Conservation (phyloP, 106 monocot species). For the Acorus calamus region DNA sequence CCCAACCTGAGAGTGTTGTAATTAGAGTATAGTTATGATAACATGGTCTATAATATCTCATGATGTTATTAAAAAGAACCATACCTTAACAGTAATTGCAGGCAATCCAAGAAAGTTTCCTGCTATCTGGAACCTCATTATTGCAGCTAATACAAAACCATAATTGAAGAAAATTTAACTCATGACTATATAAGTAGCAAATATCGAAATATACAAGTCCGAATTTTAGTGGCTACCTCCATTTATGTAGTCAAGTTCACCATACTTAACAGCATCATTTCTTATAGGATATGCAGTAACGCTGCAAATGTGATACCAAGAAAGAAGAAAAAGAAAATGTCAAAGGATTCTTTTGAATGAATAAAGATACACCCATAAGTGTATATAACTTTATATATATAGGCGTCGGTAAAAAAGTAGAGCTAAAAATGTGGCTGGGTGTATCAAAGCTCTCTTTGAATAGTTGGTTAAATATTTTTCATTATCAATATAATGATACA, state of each 20-base stretch:
- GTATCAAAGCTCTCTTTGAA: too few species aligned
- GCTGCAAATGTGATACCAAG: constrained; percentile 11
- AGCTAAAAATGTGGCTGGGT: too few species aligned
- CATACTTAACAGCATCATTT: constrained; percentile 39
- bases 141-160: constrained; percentile 51
- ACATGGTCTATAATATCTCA: background rate
- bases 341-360: background rate
- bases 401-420: too few species aligned
- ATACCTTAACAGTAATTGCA: constrained; percentile 66
- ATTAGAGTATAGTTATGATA: background rate
- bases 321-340: background rate
- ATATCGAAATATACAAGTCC: background rate
- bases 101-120: constrained; percentile 96
- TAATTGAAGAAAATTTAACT: too few species aligned
- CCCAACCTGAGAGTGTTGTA: constrained; percentile 47
- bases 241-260: constrained; percentile 93
- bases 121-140: constrained; percentile 75
- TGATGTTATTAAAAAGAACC: background rate
- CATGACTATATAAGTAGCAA: too few species aligned
- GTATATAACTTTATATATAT: too few species aligned
- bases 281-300: constrained; percentile 69
- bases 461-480: too few species aligned
- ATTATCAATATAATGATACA: too few species aligned
- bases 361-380: background rate
- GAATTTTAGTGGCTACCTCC: constrained; percentile 38